Evolutionary conservation across 2,329 filamentous ascomycete genomes (phyloP), one percentile per base, ranked within the genome.

Genomic region (Neofusicoccum sp.): DNA sequence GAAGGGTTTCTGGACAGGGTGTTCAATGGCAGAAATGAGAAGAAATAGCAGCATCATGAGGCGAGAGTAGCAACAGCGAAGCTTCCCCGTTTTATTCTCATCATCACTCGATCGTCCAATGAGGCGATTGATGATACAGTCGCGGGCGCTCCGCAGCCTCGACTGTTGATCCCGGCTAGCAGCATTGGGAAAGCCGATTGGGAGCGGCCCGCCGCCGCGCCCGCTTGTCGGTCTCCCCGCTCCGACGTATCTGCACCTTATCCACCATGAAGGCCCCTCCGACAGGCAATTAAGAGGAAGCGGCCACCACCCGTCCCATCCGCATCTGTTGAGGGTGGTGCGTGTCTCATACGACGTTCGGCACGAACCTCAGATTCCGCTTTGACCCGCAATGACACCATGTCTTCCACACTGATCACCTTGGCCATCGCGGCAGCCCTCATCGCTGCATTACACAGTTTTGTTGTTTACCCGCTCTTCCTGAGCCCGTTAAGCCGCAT

Each of bases 401-500:
- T 47, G 44, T 12, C 26, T 47, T 31, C 44, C 44, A 14, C 44
- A 30, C 14, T 51, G 20, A 36, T 24, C 31, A 14, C 48, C 9
- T 11, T 51, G 8, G 48, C 48, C 48, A 24, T 51, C 14, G 14
- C 20, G n/a, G n/a, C 48, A 24, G 34, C 31, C 5, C 7, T 36
- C 48, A 36, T 14, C 26, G 30, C 48, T 28, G 12, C 26, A 47
- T 11, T 47, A 7, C 26, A 47, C 44, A 4, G 7, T 16, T n/a
- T 31, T 14, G 31, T 56, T 16, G 26, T 41, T 26, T 16, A 56
- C 5, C 33, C 33, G 6, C 51, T 56, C 51, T 56, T 56, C 1
- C 34, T 56, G 7, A 36, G 30, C 26, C 51, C 51, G 7, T 31
- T 56, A 16, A 16, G 14, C 33, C 51, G 36, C 34, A 40, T 78